Conservation (phyloP, 768 basidiomycete genomes). For the Tricholoma matsutake region DNA sequence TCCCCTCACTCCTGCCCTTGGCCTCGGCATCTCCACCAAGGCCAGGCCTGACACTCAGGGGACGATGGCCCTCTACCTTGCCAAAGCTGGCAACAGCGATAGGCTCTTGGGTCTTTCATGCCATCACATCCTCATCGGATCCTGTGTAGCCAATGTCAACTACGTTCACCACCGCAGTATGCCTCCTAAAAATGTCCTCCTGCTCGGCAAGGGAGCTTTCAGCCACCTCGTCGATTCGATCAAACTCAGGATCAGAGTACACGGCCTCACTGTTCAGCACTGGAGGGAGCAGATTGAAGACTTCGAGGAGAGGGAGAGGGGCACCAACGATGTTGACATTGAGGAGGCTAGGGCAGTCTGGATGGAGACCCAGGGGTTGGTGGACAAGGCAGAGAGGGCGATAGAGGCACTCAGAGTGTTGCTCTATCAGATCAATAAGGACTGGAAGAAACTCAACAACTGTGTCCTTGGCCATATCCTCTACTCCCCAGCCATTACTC, state of each 20-base stretch:
- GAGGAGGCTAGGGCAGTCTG: no score
- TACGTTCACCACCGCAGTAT: conserved; percentile 12
- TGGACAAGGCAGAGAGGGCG: conserved; percentile 13
- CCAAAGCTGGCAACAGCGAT: conserved; percentile 28
- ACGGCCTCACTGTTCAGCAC: conserved; percentile 11
- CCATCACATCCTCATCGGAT: conserved; percentile 26
- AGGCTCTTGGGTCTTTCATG: conserved; percentile 26
- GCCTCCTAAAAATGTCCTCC: conserved; percentile 27
- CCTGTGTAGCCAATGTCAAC: conserved; percentile 20
- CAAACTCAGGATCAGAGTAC: conserved; percentile 20
- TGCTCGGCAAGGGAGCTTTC: conserved; percentile 16
- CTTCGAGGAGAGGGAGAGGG: conserved; percentile 13
- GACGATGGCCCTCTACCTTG: conserved; percentile 29
- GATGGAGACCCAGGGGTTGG: conserved; percentile 7
- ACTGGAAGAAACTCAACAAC: conserved; percentile 15
- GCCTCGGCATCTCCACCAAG: conserved; percentile 3
- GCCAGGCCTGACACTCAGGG: conserved; percentile 5
- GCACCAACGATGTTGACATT: conserved; percentile 9
- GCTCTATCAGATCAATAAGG: neutral
- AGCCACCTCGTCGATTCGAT: conserved; percentile 26
- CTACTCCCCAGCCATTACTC: conserved; percentile 27
- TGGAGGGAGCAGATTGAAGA: conserved; percentile 21
- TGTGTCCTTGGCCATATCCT: conserved; percentile 32
- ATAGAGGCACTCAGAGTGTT: conserved; percentile 15
- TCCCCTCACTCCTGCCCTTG: conserved; percentile 16